These are phyloP conservation scores for Phaeosphaeriaceae sp. DNA, from an alignment of 2,329 filamentous ascomycete species.

Conservation along the genomic window DNA sequence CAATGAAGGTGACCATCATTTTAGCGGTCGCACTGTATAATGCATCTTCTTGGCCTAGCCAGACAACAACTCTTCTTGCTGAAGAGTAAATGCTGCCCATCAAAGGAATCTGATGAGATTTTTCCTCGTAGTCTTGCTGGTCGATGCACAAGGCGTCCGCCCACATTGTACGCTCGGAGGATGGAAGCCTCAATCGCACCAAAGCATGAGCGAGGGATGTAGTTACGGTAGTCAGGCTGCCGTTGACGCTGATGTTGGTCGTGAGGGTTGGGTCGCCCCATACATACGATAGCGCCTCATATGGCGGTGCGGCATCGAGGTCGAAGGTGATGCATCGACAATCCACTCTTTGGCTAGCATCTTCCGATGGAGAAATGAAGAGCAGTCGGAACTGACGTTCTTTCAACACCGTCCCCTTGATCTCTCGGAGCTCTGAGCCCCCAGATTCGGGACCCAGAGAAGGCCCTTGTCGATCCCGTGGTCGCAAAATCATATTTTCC, in stretches of 20 bases:
- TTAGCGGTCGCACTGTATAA: neutral
- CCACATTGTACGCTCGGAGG: constrained; percentile 12
- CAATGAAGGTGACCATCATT: neutral
- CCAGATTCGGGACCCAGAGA: no score
- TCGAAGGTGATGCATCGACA: neutral
- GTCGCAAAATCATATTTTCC: no score
- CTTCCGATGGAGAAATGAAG: neutral
- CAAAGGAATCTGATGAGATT: constrained; percentile 15
- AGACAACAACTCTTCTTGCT: constrained; percentile 20
- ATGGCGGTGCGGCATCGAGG: neutral
- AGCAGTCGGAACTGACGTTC: neutral
- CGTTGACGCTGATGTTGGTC: constrained; percentile 6
- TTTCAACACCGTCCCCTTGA: no score
- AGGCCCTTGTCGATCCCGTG: no score
- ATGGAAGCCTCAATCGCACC: constrained; percentile 2
- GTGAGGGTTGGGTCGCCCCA: constrained; percentile 5
- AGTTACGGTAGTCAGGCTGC: neutral
- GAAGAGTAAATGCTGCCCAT: constrained; percentile 19
- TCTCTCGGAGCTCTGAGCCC: no score
- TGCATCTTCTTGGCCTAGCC: constrained; percentile 11
- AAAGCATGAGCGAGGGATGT: constrained; percentile 8
- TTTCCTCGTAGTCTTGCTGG: constrained; percentile 16
- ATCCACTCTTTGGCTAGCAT: neutral
- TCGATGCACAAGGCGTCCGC: constrained; percentile 23
- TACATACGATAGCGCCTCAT: constrained; percentile 16